phyloP scores from a whole-genome alignment of 306 rosid species.

The Biancaea sappan region DNA sequence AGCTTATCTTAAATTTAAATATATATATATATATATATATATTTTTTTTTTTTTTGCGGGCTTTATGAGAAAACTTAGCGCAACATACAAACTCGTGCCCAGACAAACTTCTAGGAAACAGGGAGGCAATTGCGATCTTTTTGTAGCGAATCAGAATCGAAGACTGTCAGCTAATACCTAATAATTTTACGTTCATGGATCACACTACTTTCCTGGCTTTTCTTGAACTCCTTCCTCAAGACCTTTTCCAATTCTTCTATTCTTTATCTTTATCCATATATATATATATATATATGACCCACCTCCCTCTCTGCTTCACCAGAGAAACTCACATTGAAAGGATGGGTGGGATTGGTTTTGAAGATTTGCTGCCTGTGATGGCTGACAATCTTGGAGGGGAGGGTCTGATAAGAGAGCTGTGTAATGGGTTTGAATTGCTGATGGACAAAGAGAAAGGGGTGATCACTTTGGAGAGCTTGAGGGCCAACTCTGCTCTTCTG shows the following conservation, averaged over 20 bases:
- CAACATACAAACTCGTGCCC: background rate
- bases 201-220: constrained; percentile 36
- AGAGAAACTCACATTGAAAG: background rate
- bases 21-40: no score
- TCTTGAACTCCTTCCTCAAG: constrained; percentile 37
- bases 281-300: background rate
- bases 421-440: constrained; percentile 77
- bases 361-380: constrained; percentile 79
- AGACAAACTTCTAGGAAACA: constrained; percentile 55
- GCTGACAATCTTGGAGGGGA: constrained; percentile 83
- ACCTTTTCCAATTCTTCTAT: background rate
- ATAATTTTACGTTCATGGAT: constrained; percentile 46
- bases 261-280: no score
- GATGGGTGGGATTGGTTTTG: constrained; percentile 58
- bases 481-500: constrained; percentile 55
- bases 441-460: constrained; percentile 79
- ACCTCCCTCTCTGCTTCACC: background rate
- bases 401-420: constrained; percentile 79
- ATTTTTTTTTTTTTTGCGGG: background rate
- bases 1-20: background rate
- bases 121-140: constrained; percentile 48
- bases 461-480: constrained; percentile 77
- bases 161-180: constrained; percentile 52
- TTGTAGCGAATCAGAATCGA: constrained; percentile 43
- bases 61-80: background rate